Base-by-base conservation (phyloP, 345 rosid species). In the Bruguiera parviflora region DNA sequence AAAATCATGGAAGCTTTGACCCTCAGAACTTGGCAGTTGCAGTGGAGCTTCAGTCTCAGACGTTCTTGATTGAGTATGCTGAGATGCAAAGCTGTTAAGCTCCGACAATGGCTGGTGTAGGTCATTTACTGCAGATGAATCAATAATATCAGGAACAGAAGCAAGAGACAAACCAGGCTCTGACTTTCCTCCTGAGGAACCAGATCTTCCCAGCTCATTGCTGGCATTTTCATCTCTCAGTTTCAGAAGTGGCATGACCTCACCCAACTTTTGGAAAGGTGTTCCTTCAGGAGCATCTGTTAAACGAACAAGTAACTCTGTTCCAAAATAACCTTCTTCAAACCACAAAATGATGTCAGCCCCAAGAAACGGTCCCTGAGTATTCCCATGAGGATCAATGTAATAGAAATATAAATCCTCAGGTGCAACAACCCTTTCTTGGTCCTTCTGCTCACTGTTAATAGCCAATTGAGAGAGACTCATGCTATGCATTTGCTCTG, bases 261-360 rank as follows among this genome's bases (percentile, higher is more conserved):
- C 70, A 33, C 78, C 78, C 60, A 75, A 73, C 8, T 69, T 59
- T 58, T 19, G 58, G 53, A 65, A 75, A 21, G 78, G 70, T 51
- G 70, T 55, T 64, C 61, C 74, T 63, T 64, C 66, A 22, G 63
- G 67, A 53, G 74, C 78, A 75, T 69, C 70, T 21, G 78, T 58
- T 46, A 64, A 21, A 16, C 73, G 70, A 64, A 69, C 78, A 16
- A 73, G 78, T 3, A 75, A 49, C 60, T 75, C 74, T 21, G 73
- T 75, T 65, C 73, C 73, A 75, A 75, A 75, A 65, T 75, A 69
- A n/a, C 78, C 78, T 69, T 65, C 65, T 61, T 69, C 78, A 64
- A 75, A 69, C 78, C 78, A 75, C 25, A 47, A 20, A 28, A 75
- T 37, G 39, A 75, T 75, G 64, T 75, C 74, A 69, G 65, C 60